These are phyloP conservation scores for Ceratobasidium theobromae DNA, from an alignment of 1,284 basidiomycete species.

Conservation along the genomic window DNA sequence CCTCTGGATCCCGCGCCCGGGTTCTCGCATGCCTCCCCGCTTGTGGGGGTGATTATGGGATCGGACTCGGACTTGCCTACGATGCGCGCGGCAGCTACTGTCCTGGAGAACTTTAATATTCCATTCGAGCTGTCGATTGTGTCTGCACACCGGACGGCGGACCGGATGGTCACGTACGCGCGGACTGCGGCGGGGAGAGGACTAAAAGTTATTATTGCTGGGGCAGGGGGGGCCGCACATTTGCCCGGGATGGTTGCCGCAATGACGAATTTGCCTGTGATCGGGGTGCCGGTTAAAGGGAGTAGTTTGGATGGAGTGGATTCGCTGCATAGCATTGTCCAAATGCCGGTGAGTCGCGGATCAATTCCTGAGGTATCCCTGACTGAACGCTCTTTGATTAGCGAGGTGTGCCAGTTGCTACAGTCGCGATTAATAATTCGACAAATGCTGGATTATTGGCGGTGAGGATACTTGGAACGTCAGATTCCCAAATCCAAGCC, in stretches of 20 bases:
- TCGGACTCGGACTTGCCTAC: constrained; percentile 96
- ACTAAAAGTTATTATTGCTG: constrained; percentile 81
- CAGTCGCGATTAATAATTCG: constrained; percentile 95
- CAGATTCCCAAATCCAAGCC: constrained; percentile 64
- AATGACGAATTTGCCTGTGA: constrained; percentile 89
- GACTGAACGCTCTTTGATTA: constrained; percentile 42
- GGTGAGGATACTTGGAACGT: constrained; percentile 80
- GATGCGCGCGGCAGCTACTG: constrained; percentile 86
- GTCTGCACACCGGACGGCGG: constrained; percentile 93
- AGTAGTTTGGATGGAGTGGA: constrained; percentile 94
- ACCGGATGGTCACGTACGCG: constrained; percentile 83
- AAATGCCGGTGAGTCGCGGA: constrained; percentile 84
- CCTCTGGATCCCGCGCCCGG: constrained; percentile 45
- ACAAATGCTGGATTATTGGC: constrained; percentile 94
- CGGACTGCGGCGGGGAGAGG: constrained; percentile 76
- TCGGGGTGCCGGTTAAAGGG: constrained; percentile 97
- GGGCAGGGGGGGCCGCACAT: constrained; percentile 96
- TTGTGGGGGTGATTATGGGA: constrained; percentile 97
- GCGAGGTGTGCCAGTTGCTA: constrained; percentile 96
- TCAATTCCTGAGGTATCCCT: constrained; percentile 2
- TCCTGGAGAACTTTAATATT: constrained; percentile 79
- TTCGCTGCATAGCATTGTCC: constrained; percentile 94
- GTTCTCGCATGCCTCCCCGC: constrained; percentile 66
- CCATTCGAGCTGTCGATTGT: constrained; percentile 97
- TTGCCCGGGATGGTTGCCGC: constrained; percentile 98